These are phyloP conservation scores for Skeletonema costatum DNA, from an alignment of 108 stramenopile species.

Conservation along the genomic window DNA sequence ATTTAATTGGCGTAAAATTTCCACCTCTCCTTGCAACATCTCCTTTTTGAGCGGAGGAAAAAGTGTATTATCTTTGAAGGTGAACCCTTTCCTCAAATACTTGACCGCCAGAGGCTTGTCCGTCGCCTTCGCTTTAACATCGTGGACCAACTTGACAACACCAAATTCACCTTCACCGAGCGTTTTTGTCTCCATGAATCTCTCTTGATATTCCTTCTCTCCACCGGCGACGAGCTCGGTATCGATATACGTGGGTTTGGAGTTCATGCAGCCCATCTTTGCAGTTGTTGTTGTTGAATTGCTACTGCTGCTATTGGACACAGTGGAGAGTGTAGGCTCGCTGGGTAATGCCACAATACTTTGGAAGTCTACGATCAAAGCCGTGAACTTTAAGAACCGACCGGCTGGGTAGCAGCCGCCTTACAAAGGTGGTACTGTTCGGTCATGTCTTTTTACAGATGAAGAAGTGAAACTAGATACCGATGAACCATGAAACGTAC, in stretches of 20 bases:
- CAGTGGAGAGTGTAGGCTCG: too few relatives aligned
- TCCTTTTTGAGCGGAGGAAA: slow-evolving; percentile 78
- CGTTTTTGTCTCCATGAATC: slow-evolving; percentile 63
- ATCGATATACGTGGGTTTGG: slow-evolving; percentile 34
- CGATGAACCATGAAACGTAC: too few relatives aligned
- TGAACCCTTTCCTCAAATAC: slow-evolving; percentile 69
- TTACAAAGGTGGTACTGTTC: too few relatives aligned
- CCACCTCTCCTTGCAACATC: slow-evolving; percentile 60
- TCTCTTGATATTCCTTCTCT: slow-evolving; percentile 66
- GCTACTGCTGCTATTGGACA: not conserved
- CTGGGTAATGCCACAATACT: too few relatives aligned
- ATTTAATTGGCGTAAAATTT: slow-evolving; percentile 69
- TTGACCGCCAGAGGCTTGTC: slow-evolving; percentile 67
- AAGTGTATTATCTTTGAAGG: slow-evolving; percentile 80
- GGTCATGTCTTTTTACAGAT: too few relatives aligned
- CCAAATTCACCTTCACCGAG: slow-evolving; percentile 87
- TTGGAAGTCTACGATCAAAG: too few relatives aligned
- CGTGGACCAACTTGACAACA: slow-evolving; percentile 76
- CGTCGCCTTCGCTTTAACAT: slow-evolving; percentile 30
- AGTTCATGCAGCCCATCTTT: slow-evolving; percentile 28
- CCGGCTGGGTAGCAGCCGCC: too few relatives aligned
- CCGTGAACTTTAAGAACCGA: too few relatives aligned
- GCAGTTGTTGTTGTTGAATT: not conserved
- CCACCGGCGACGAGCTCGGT: slow-evolving; percentile 42
- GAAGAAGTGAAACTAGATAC: too few relatives aligned